Base-by-base conservation (phyloP, 2,329 filamentous ascomycete species). In the Whalleya microplaca region DNA sequence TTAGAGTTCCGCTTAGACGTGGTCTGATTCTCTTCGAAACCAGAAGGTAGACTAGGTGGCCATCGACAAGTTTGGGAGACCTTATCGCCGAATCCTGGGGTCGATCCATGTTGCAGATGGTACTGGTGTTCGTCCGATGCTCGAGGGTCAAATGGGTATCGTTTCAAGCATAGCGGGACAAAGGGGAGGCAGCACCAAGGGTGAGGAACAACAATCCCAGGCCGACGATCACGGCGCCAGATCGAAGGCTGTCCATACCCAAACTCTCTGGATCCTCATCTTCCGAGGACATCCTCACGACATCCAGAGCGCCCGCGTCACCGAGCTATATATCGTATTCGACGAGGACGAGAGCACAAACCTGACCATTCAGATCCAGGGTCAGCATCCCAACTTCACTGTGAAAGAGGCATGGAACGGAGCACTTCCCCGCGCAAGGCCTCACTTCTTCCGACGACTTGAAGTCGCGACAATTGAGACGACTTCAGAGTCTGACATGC, bases 201-300 rank as follows among this genome's bases (percentile, higher is more conserved):
- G 57, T 56, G 58, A 64, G 45, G 46, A 45, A 40, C 59, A 57
- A 48, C 47, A 63, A 45, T 19, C 16, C 41, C 65, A 58, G 52
- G 51, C 52, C 32, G 47, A 58, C 47, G 57, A 53, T 48, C 50
- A 59, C 40, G 58, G 61, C 32, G 51, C 44, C 21, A 48, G 44
- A 50, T 55, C 55, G 46, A 49, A 63, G 45, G 59, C 51, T 27
- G 49, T 49, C 40, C 64, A 65, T 21, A 64, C 66, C 45, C 66
- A 69, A 43, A 68, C 66, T 7, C 61, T 72, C 41, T 70, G 65
- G 65, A 71, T 72, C 18, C 53, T 71, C 51, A 66, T 71, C 46
- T 71, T 70, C 56, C 67, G 61, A 29, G 69, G 69, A 20, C 58
- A 66, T 18, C 69, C 69, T 29, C 60, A 59, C 55, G 69, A 72